Base-by-base conservation (phyloP, 306 rosid genomes). In the Casuarina cunninghamiana region DNA sequence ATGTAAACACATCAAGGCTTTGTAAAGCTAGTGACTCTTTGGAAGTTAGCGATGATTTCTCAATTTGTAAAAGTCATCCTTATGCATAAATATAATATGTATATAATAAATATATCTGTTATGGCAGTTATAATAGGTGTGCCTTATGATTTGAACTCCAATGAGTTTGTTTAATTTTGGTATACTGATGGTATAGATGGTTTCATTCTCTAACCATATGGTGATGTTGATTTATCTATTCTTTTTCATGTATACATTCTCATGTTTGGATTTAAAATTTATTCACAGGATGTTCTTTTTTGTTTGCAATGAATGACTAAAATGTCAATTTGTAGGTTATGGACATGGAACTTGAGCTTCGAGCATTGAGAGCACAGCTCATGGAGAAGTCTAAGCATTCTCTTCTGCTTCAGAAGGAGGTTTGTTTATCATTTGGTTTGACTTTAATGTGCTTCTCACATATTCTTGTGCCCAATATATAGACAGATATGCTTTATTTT, bases 281-380 rank as follows among this genome's bases (percentile, higher is more conserved):
- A 66, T 17, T 15, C 32, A 39, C 11, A 6, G 37, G 63, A 21
- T 21, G 63, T 10, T 57, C 4, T 57, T 57, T 57, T 57, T 8
- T 58, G 38, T 10, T 58, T 45, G 48, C 57, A 68, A 66, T 61
- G 65, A 84, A 69, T 65, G 76, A 48, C 60, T 75, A 57, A 37
- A 41, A 61, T 65, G 15, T 65, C n/a, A 16, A 78, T 72, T 63
- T 88, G 58, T 76, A 93, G 98, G 98, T 91, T 65, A 91, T 93
- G 98, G 97, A 91, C 87, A 93, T 93, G 98, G 98, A 91, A 77
- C 90, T 90, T 43, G 97, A 93, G 86, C 98, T 93, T 83, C 87
- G 74, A 61, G 98, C 98, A 74, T 84, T 93, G 89, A 90, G 98
- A 82, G 83, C 78, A 69, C 97, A 93, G 77, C 93, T 93, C 81